Conservation (phyloP, 768 basidiomycete genomes). For the Amanita thiersii region DNA sequence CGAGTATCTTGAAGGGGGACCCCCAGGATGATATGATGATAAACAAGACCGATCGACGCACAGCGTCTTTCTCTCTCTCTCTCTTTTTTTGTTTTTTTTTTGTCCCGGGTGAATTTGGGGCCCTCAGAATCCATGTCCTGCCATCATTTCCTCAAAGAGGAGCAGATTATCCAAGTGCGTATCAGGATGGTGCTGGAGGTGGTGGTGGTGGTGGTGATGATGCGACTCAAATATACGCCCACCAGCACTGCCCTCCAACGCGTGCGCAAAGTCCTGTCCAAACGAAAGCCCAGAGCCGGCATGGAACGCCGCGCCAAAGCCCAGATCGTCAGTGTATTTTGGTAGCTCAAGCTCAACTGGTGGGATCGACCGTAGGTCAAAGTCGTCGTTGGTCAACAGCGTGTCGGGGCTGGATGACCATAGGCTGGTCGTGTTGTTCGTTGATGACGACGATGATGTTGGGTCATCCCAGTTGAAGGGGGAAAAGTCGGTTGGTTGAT, state of each 20-base stretch:
- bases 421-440: constrained; percentile 11
- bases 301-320: constrained; percentile 13
- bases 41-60: constrained; percentile 4
- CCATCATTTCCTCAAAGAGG: constrained; percentile 37
- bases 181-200: constrained; percentile 14
- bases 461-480: constrained; percentile 26
- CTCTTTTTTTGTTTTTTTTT: too few species aligned
- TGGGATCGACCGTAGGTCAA: constrained; percentile 58
- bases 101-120: too few species aligned
- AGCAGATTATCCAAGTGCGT: constrained; percentile 14
- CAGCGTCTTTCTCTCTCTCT: too few species aligned
- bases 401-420: constrained; percentile 25
- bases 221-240: too few species aligned
- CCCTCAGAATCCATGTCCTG: constrained; percentile 23
- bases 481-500: constrained; percentile 29
- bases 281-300: constrained; percentile 20
- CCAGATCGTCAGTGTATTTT: constrained; percentile 27
- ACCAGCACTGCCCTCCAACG: constrained; percentile 22
- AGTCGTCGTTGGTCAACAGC: constrained; percentile 50
- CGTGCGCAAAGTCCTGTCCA: constrained; percentile 23
- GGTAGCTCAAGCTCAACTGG: constrained; percentile 53
- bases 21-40: too few species aligned
- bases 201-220: constrained; percentile 17
- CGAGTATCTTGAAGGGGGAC: too few species aligned
- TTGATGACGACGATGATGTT: background rate